Evolutionary conservation across 805 yeast genomes (phyloP).

Genomic region (Saccharomycopsis sp.): DNA sequence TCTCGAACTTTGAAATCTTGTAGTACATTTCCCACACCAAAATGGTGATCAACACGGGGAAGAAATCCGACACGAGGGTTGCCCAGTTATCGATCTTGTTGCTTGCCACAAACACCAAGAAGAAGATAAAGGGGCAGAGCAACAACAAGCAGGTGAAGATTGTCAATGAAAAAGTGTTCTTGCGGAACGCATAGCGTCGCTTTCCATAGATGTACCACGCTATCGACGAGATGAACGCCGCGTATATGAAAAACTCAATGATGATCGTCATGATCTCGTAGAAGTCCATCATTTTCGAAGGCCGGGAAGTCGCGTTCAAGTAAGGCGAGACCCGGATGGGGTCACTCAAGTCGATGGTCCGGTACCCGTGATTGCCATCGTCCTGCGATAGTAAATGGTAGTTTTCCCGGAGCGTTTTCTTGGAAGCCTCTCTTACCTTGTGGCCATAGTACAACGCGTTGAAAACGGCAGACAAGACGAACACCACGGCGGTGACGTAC

Average conservation of each 20-base stretch:
- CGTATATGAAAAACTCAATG: constrained; percentile 2
- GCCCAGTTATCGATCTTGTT: constrained; percentile 17
- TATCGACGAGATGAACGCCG: constrained; percentile 1
- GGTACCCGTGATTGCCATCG: no score
- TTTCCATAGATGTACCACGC: constrained; percentile 3
- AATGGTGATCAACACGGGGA: constrained; percentile 14
- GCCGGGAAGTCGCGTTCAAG: background rate
- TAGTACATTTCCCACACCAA: constrained; percentile 18
- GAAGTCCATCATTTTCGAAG: background rate
- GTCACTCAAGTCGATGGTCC: no score
- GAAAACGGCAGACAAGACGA: background rate
- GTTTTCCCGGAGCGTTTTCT: background rate
- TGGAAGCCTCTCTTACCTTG: background rate
- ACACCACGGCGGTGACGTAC: background rate
- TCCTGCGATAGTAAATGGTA: no score
- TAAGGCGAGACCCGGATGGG: no score
- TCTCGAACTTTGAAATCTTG: constrained; percentile 11
- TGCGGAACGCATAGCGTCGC: constrained; percentile 8
- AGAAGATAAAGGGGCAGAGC: constrained; percentile 17
- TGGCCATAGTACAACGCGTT: background rate
- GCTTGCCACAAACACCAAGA: constrained; percentile 2
- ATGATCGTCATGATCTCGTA: constrained; percentile 6
- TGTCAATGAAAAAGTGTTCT: constrained; percentile 4
- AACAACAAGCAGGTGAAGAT: constrained; percentile 7
- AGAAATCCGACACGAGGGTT: constrained; percentile 11